Base-by-base conservation (phyloP, 257 asterid species). In the Linderniella brevidens region DNA sequence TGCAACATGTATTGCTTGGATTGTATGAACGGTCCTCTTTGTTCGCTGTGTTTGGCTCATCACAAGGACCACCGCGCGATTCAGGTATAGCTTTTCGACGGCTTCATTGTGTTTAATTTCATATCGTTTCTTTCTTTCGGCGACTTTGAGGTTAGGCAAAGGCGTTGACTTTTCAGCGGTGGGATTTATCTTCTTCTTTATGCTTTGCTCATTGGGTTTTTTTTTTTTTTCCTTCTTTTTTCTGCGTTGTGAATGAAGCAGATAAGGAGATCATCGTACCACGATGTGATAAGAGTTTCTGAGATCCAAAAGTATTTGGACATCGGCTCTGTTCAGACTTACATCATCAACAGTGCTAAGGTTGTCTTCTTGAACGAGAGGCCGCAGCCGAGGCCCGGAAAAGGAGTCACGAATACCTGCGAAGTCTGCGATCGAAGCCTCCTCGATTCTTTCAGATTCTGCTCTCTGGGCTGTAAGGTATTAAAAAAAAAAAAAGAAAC, bases 381-480 rank as follows among this genome's bases (percentile, higher is more conserved):
- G 58, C 87, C 83, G 10, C 87, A 78, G 65, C 87, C 82, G 14
- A 74, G 79, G 73, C 79, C 77, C 12, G 87, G 87, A n/a, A 77
- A 77, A 52, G 77, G 79, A 13, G 79, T 74, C 35, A 70, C 87
- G 46, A 71, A 73, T 43, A 63, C 77, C 17, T 78, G 87, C 50
- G 74, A 74, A 35, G 79, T 74, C 18, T 78, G 87, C 48, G 77
- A 68, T 39, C 58, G 87, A 8, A 71, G 79, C 65, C 82, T 78
- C 19, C 77, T 78, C 35, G 87, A 74, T 38, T 65, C 80, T 49
- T 74, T 74, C 69, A 54, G 65, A n/a, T 78, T 74, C 65, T 78
- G 87, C 67, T 78, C 87, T 15, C 72, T 78, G 18, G 87, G 87
- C n/a, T 78, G 87, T 55, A 78, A 78, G 87, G 87, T 78, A 50